Conservation (phyloP, 2,329 filamentous ascomycete species). For the Escovopsis sp. region DNA sequence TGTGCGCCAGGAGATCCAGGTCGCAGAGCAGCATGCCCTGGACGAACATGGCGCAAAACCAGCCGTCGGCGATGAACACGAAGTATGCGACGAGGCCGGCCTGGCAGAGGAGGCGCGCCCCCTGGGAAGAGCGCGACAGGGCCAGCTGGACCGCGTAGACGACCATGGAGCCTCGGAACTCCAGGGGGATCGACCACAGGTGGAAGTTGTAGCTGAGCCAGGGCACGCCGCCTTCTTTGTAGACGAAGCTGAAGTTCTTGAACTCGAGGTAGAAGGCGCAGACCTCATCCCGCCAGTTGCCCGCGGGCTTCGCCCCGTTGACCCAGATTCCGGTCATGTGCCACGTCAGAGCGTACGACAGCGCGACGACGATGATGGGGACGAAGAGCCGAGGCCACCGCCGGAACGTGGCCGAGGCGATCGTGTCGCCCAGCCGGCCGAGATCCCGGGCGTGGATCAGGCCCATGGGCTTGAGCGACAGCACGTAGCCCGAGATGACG, state of each 20-base stretch:
- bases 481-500: slow-evolving; percentile 42
- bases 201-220: slow-evolving; percentile 41
- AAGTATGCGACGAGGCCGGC: slow-evolving; percentile 45
- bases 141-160: slow-evolving; percentile 44
- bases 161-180: slow-evolving; percentile 49
- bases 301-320: slow-evolving; percentile 21
- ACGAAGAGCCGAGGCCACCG: slow-evolving; percentile 35
- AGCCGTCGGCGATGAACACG: slow-evolving; percentile 52
- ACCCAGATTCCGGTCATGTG: slow-evolving; percentile 36
- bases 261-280: slow-evolving; percentile 37
- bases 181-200: slow-evolving; percentile 48
- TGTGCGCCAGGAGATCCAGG: slow-evolving; percentile 38
- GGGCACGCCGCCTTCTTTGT: slow-evolving; percentile 39
- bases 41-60: slow-evolving; percentile 45
- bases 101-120: slow-evolving; percentile 39
- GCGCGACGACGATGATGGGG: slow-evolving; percentile 38
- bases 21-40: slow-evolving; percentile 48
- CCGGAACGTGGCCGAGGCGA: slow-evolving; percentile 33
- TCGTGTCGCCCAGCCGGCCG: slow-evolving; percentile 25
- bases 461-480: slow-evolving; percentile 34
- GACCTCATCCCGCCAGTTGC: slow-evolving; percentile 32
- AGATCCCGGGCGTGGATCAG: slow-evolving; percentile 30
- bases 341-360: slow-evolving; percentile 34
- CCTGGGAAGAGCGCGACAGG: slow-evolving; percentile 38
- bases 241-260: slow-evolving; percentile 57